Conservation (phyloP, 2,329 filamentous ascomycete species). For the Plectosphaerella cucumerina region DNA sequence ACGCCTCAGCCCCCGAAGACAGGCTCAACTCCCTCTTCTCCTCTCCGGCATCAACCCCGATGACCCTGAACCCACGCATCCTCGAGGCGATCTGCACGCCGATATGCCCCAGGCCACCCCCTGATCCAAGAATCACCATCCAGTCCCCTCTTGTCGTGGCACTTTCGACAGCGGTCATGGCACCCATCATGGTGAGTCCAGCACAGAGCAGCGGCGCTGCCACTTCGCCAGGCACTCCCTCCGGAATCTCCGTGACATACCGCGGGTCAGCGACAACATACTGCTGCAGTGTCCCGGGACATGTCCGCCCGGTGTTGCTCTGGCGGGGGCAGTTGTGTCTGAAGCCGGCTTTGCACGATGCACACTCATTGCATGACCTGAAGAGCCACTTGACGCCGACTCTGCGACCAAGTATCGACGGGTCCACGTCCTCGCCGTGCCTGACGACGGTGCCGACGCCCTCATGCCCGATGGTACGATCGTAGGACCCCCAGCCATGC, state of each 20-base stretch:
- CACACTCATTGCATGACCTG: slow-evolving; percentile 33
- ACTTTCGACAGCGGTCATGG: slow-evolving; percentile 12
- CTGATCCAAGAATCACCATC: slow-evolving; percentile 25
- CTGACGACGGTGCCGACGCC: slow-evolving; percentile 23
- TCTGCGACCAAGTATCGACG: slow-evolving; percentile 23
- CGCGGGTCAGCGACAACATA: slow-evolving; percentile 23
- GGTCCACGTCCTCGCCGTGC: slow-evolving; percentile 20
- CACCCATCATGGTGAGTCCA: slow-evolving; percentile 26
- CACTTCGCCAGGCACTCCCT: slow-evolving; percentile 11
- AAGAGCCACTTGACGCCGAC: slow-evolving; percentile 42
- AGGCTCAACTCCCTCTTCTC: slow-evolving; percentile 15
- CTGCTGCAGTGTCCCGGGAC: slow-evolving; percentile 25
- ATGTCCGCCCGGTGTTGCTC: slow-evolving; percentile 33
- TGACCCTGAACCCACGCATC: slow-evolving; percentile 15
- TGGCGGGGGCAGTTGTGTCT: slow-evolving; percentile 35
- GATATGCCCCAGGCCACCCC: slow-evolving; percentile 26
- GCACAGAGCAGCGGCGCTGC: slow-evolving; percentile 26
- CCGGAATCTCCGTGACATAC: slow-evolving; percentile 21
- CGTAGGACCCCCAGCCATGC: slow-evolving; percentile 21
- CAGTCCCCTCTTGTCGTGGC: slow-evolving; percentile 16
- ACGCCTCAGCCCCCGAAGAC: slow-evolving; percentile 18
- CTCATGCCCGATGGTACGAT: slow-evolving; percentile 23
- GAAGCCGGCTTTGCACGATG: slow-evolving; percentile 26
- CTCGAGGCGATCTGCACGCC: slow-evolving; percentile 24
- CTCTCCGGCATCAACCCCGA: slow-evolving; percentile 22